Evolutionary conservation across 2,329 filamentous ascomycete species (phyloP), one percentile per base, ranked within the genome.

Genomic region (Clarireedia hainanense): DNA sequence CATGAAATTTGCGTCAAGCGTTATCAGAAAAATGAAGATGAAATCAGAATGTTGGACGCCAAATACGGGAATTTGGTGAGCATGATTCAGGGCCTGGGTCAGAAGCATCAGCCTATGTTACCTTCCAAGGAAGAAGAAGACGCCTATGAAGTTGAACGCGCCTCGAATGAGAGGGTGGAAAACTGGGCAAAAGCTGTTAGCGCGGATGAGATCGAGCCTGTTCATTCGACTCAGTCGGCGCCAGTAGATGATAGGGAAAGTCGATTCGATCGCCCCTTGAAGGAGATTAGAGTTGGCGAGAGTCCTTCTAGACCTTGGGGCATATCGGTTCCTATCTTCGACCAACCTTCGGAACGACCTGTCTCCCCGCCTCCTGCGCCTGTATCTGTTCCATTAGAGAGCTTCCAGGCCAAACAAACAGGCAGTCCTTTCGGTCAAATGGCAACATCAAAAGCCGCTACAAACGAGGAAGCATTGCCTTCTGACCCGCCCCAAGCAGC

Each of bases 301-400:
- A 95, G 89, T 14, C 92, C 92, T 5, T 95, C 88, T 70, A 80
- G 92, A 46, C 92, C 92, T 14, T 96, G 91, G 91, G 91, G 91
- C 5, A 95, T 96, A 52, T 82, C 83, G 5, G 85, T 96, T 0
- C 91, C 91, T 2, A 70, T 81, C 39, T 75, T 79, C 60, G 75
- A 79, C 56, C 62, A 68, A 17, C 64, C 69, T 47, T 62, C 67
- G 45, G 65, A 69, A 24, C 68, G 76, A 47, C 78, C 78, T 3
- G 68, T 75, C 20, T 83, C 80, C 7, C 80, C 80, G 17, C 80
- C 81, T 3, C 76, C 83, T 3, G 80, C 81, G 70, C 75, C 75
- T 20, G 58, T 74, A 63, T 58, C 70, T 48, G 57, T 57, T 40
- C 43, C 55, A 5, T 36, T 53, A 20, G 42, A 52, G 7, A 66